Percentiles rank a stretch among this genome's conserved stretches.
These are phyloP conservation scores for Mycogone perniciosa DNA, from an alignment of 2,329 filamentous ascomycete species.

Conservation along the genomic window DNA sequence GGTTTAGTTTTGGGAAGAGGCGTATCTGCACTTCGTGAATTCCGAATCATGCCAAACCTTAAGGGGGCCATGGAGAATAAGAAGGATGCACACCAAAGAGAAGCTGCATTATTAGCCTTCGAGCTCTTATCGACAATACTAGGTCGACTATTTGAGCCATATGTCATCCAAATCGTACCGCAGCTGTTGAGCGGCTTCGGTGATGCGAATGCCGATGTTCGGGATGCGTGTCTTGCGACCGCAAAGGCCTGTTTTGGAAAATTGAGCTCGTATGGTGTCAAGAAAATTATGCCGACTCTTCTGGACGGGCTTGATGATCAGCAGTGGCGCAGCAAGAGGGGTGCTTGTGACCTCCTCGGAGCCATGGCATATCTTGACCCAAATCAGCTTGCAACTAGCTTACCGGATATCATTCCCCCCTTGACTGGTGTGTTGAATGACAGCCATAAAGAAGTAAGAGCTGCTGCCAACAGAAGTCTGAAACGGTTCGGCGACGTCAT, in stretches of 20 bases:
- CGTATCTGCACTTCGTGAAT: slow-evolving; percentile 73
- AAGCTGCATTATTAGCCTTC: slow-evolving; percentile 83
- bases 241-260: slow-evolving; percentile 92
- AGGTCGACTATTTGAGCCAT: slow-evolving; percentile 87
- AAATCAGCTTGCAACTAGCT: slow-evolving; percentile 82
- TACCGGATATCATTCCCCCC: slow-evolving; percentile 95
- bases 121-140: slow-evolving; percentile 84
- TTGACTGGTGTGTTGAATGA: slow-evolving; percentile 92
- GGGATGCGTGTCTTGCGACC: slow-evolving; percentile 86
- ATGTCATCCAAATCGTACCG: slow-evolving; percentile 91
- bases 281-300: slow-evolving; percentile 85
- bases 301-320: slow-evolving; percentile 88
- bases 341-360: slow-evolving; percentile 90
- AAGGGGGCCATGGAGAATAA: slow-evolving; percentile 87
- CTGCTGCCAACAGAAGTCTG: slow-evolving; percentile 87
- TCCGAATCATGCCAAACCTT: slow-evolving; percentile 76
- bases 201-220: slow-evolving; percentile 79
- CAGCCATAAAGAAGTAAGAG: slow-evolving; percentile 93
- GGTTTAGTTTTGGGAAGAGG: slow-evolving; percentile 87
- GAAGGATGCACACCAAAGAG: slow-evolving; percentile 81
- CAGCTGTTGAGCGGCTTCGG: slow-evolving; percentile 86
- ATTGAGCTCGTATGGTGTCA: slow-evolving; percentile 92
- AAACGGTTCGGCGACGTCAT: slow-evolving; percentile 99
- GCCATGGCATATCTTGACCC: slow-evolving; percentile 99
- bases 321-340: slow-evolving; percentile 98